Conservation (phyloP, 2,329 filamentous ascomycete genomes). For the Fusarium sp. region DNA sequence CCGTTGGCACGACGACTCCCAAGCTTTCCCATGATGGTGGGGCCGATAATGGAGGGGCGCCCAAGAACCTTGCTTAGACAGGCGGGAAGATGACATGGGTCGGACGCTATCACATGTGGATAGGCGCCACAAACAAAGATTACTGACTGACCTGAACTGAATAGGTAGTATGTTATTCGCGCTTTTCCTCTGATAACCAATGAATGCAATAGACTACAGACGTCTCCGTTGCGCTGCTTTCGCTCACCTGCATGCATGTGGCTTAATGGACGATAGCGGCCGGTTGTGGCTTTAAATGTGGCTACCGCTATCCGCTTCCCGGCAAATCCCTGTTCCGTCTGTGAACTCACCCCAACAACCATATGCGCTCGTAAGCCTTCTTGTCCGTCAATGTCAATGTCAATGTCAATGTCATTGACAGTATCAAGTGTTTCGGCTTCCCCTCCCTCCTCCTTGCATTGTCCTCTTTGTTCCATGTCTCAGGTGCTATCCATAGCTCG, state of each 20-base stretch:
- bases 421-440: slow-evolving; percentile 1
- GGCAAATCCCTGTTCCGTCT: slow-evolving; percentile 18
- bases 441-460: slow-evolving; percentile 3
- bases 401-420: not conserved
- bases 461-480: slow-evolving; percentile 25
- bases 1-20: slow-evolving; percentile 27
- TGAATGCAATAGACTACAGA: not conserved
- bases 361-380: not conserved
- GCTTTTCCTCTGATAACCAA: not conserved
- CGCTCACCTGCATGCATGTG: slow-evolving; percentile 5
- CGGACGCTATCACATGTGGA: slow-evolving; percentile 31
- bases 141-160: slow-evolving; percentile 3
- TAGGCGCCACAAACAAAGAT: slow-evolving; percentile 19
- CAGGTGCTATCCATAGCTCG: not conserved
- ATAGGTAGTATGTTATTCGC: slow-evolving; percentile 13
- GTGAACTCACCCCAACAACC: slow-evolving; percentile 39
- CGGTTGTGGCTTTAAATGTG: slow-evolving; percentile 35
- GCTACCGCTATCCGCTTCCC: slow-evolving; percentile 31
- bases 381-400: not conserved
- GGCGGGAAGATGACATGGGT: slow-evolving; percentile 32
- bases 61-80: slow-evolving; percentile 15
- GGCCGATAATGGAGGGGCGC: slow-evolving; percentile 25
- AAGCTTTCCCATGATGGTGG: slow-evolving; percentile 15
- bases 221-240: not conserved
- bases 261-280: slow-evolving; percentile 26